Conservation (phyloP, 2,329 filamentous ascomycete species). For the Ceratocystis ficicola region DNA sequence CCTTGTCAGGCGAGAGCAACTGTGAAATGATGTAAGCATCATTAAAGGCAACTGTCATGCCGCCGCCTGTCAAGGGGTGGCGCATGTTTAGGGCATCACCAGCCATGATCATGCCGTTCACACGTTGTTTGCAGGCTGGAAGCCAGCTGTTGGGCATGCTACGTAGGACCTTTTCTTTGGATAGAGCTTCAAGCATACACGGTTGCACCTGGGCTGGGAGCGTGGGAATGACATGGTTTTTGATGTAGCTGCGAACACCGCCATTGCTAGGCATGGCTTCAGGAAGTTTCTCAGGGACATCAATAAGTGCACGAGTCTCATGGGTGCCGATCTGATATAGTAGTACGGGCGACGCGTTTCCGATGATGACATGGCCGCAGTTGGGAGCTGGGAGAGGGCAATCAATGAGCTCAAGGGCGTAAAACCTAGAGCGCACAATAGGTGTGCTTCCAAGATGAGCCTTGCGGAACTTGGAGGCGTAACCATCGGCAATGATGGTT, state of each 20-base stretch:
- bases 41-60: constrained; percentile 96
- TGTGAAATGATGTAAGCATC: constrained; percentile 70
- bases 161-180: constrained; percentile 59
- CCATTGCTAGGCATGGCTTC: constrained; percentile 62
- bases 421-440: constrained; percentile 74
- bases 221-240: constrained; percentile 64
- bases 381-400: constrained; percentile 60
- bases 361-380: constrained; percentile 81
- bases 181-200: constrained; percentile 63
- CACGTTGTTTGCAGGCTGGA: constrained; percentile 52
- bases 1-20: constrained; percentile 54
- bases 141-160: constrained; percentile 96
- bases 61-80: constrained; percentile 91
- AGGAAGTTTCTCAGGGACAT: constrained; percentile 67
- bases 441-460: constrained; percentile 56
- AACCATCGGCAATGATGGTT: constrained; percentile 85
- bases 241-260: constrained; percentile 74
- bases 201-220: constrained; percentile 62
- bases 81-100: constrained; percentile 98
- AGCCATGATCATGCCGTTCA: constrained; percentile 60
- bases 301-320: constrained; percentile 82
- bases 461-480: constrained; percentile 83
- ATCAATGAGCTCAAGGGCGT: constrained; percentile 83
- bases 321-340: constrained; percentile 95
- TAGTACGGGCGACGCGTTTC: constrained; percentile 62